Evolutionary conservation across 1,284 basidiomycete genomes (phyloP), one percentile per base, ranked within the genome.

Genomic region (Moesziomyces sp.): DNA sequence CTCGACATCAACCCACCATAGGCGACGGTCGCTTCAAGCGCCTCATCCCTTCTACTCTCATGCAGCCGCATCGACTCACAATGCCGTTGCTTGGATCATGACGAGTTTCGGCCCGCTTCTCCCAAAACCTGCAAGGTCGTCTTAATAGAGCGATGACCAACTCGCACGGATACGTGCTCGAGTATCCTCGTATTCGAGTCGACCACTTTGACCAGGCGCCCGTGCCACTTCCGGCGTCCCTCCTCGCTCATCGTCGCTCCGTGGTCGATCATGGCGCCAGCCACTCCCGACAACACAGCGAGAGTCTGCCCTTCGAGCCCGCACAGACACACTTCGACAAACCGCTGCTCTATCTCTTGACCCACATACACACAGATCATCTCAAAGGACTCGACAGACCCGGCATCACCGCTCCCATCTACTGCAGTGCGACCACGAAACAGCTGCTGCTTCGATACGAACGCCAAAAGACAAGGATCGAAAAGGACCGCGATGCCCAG

Each of bases 331-430:
- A 74, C 49, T 77, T 77, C 26, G 56, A 66, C 47, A 65, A 62
- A 35, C 71, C 77, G 1, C 49, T 74, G 23, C 58, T 81, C 56
- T 76, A 80, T 45, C 70, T 83, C 23, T 61, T 83, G 21, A 78
- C 79, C 5, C 81, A 83, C 56, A 65, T 77, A n/a, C 81, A 83
- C 51, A 76, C 79, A 23, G 81, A 83, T 53, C 81, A 83, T 52
- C 74, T 81, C 60, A 67, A 59, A 43, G 81, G 81, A 1, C 72
- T 83, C 35, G 65, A 72, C 18, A 46, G 62, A 24, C 72, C 70
- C 10, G 68, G 63, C 23, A 63, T 74, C 54, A 63, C 62, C 4
- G 74, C 72, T 11, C 64, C 72, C 19, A 74, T 82, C 70, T 79
- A 78, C 46, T 82, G 81, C 56, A 76, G 66, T 11, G 23, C 44